These are phyloP conservation scores for Chenopodium formosanum DNA, from an alignment of 148 eudicot species.

Conservation along the genomic window DNA sequence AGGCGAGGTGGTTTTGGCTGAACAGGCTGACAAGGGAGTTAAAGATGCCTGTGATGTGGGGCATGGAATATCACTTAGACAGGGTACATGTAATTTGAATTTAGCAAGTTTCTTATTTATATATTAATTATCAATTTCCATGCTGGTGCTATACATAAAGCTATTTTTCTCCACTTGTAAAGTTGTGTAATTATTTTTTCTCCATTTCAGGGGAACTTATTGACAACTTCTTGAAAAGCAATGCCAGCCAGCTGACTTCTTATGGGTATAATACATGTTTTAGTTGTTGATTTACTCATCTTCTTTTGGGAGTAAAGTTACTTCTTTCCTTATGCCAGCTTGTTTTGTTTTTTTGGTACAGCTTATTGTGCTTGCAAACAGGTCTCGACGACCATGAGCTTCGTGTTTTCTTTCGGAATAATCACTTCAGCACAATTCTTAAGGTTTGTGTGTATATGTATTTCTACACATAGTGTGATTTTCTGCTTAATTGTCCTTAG, in stretches of 20 bases:
- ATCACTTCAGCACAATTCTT: slow-evolving; percentile 96
- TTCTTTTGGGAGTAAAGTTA: neutral
- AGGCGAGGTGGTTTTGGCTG: slow-evolving; percentile 80
- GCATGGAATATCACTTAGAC: slow-evolving; percentile 49
- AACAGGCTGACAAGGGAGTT: slow-evolving; percentile 50
- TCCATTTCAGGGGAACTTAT: slow-evolving; percentile 65
- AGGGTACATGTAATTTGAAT: slow-evolving; percentile 43
- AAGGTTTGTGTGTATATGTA: slow-evolving; percentile 49
- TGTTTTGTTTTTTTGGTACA: slow-evolving; percentile 34
- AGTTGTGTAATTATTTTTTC: slow-evolving; percentile 5
- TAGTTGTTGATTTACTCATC: neutral
- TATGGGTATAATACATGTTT: slow-evolving; percentile 52
- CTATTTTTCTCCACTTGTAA: neutral
- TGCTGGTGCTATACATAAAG: neutral
- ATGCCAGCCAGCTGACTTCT: slow-evolving; percentile 81
- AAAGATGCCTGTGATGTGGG: slow-evolving; percentile 32
- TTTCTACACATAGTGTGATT: neutral
- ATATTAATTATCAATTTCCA: neutral
- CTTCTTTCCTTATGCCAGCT: slow-evolving; percentile 5
- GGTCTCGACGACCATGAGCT: slow-evolving; percentile 79
- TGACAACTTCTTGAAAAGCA: slow-evolving; percentile 65
- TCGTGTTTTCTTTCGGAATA: slow-evolving; percentile 96
- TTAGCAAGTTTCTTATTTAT: neutral
- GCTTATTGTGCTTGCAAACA: slow-evolving; percentile 75
- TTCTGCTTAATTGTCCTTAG: neutral